Percentiles rank a stretch among this genome's conserved stretches.
Evolutionary conservation across 2,329 filamentous ascomycete species (phyloP).

Genomic region (Fusarium sp.): DNA sequence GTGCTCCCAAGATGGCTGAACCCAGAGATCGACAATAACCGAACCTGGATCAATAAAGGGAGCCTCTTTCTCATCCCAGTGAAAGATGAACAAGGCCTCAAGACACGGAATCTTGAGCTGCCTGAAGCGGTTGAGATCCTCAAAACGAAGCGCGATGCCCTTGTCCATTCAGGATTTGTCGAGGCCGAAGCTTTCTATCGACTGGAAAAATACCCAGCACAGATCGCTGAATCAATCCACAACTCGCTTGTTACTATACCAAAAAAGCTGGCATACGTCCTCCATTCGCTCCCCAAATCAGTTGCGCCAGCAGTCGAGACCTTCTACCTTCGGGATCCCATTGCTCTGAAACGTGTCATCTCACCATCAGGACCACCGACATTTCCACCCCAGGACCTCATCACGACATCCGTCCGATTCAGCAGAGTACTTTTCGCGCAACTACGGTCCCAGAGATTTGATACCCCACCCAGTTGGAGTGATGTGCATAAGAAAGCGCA

Average conservation of each 20-base stretch:
- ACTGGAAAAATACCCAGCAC: constrained; percentile 81
- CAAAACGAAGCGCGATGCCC: constrained; percentile 61
- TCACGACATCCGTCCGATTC: constrained; percentile 82
- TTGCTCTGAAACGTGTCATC: constrained; percentile 76
- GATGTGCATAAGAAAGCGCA: constrained; percentile 41
- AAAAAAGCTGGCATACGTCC: constrained; percentile 80
- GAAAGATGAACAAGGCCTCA: constrained; percentile 46
- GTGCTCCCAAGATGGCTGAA: constrained; percentile 89
- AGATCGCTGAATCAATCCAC: constrained; percentile 81
- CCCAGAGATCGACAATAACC: constrained; percentile 87
- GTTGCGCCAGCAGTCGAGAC: constrained; percentile 88
- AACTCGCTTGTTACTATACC: constrained; percentile 79
- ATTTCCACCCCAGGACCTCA: constrained; percentile 83
- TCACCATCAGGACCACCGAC: constrained; percentile 63
- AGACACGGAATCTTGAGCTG: constrained; percentile 66
- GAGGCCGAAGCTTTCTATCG: constrained; percentile 93
- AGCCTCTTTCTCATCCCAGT: constrained; percentile 79
- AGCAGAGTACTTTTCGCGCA: constrained; percentile 93
- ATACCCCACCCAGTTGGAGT: constrained; percentile 67
- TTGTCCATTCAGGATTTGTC: constrained; percentile 78
- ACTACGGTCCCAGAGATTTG: constrained; percentile 85
- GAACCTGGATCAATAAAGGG: constrained; percentile 88
- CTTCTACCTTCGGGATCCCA: constrained; percentile 90
- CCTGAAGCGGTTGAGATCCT: constrained; percentile 73
- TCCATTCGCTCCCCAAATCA: constrained; percentile 79